A percentile compares a stretch with the other conserved stretches of the same genome.
These are phyloP conservation scores for Albophoma yamanashiensis DNA, from an alignment of 2,329 filamentous ascomycete species.

Conservation along the genomic window DNA sequence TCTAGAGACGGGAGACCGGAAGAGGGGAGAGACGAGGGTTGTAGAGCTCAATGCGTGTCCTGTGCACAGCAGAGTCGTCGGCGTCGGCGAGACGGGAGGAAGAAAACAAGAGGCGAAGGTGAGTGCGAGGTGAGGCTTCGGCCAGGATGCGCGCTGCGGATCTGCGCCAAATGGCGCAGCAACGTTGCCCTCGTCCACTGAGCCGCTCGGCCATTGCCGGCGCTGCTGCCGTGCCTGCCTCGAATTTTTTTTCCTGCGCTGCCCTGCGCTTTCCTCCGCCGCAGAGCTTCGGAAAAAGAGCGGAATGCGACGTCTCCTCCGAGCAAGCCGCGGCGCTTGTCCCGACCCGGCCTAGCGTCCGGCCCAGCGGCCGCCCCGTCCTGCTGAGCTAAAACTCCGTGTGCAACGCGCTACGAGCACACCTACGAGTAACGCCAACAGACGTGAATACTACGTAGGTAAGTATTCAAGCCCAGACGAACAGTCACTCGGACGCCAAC, in stretches of 20 bases:
- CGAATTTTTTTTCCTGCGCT: background rate
- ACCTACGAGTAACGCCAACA: too few species aligned
- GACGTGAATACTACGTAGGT: too few species aligned
- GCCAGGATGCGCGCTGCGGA: background rate
- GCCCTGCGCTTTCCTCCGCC: background rate
- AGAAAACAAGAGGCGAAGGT: background rate
- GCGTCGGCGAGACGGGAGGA: too few species aligned
- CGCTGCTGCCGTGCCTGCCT: background rate
- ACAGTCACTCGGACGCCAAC: too few species aligned
- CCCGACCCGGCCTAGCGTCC: background rate
- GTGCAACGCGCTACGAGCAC: too few species aligned
- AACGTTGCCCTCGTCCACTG: slow-evolving; percentile 1
- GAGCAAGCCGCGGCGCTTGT: slow-evolving; percentile 2
- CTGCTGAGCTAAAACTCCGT: too few species aligned
- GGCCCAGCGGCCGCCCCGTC: background rate
- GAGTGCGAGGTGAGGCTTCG: slow-evolving; percentile 1
- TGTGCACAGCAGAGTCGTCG: background rate
- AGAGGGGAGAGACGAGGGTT: background rate
- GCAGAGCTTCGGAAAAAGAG: slow-evolving; percentile 2
- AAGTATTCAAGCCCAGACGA: too few species aligned
- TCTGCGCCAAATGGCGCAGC: background rate
- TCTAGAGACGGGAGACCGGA: background rate
- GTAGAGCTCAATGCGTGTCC: slow-evolving; percentile 2
- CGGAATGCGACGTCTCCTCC: slow-evolving; percentile 13
- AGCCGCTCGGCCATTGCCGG: slow-evolving; percentile 1